Evolutionary conservation across 2,329 filamentous ascomycete species (phyloP), one percentile per base, ranked within the genome.

Genomic region (Leptographium galeiforme): DNA sequence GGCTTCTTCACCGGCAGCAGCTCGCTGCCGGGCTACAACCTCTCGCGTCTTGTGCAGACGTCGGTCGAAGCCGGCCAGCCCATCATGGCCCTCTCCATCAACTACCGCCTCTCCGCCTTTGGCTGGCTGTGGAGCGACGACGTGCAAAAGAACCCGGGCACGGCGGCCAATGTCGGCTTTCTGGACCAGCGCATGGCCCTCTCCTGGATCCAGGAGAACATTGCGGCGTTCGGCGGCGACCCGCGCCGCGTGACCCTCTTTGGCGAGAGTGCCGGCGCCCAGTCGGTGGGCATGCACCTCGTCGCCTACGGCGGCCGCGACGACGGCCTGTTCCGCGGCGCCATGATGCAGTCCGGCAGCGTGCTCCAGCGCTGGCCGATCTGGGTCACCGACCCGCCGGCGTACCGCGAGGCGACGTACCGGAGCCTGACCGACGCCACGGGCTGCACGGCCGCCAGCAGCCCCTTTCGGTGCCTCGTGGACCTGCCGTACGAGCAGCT

Each of bases 1-100:
- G 45, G 44, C 4, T 33, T 48, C 6, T 50, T 68, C 52, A 67
- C 62, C 59, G 74, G 73, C 3, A 69, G 70, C 8, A 54, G 69
- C 61, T 36, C 60, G 57, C 71, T 78, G 52, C 62, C 69, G 19
- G 68, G 76, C 30, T 84, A 83, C 63, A 82, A 84, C 60, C 68
- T 82, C 55, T 77, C 75, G 14, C 78, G 74, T 55, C 73, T 84
- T 49, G 76, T 84, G 0, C 59, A 68, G 34, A 66, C 71, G 56
- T 67, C 70, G 30, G 64, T 70, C 33, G 56, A 63, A 4, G 70
- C 71, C 16, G 68, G 68, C 51, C 69, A 70, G 49, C 72, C 71
- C 0, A 68, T 77, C 53, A 67, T 77, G 32, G 71, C 62, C 0
- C 70, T 75, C 16, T 68, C 64, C 11, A 58, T 76, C 52, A 74